Evolutionary conservation across 345 rosid species (phyloP), one percentile per base, ranked within the genome.

Genomic region (Abelmoschus esculentus): DNA sequence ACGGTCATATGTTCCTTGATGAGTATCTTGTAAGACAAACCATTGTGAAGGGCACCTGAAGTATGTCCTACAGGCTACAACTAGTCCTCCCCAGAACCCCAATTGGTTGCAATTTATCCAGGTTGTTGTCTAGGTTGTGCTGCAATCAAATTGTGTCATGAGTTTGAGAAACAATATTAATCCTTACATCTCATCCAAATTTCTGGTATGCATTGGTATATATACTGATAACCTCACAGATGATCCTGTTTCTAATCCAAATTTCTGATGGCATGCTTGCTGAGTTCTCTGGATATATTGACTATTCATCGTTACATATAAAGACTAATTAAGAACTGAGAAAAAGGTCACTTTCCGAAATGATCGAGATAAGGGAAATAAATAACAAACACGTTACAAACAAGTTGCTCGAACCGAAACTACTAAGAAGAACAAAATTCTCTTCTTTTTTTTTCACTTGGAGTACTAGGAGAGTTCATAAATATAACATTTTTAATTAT

Each of bases 41-140:
- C 31, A 59, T 42, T 60, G 1, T 47, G 56, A 61, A 47, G 67
- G 10, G 28, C 3, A 19, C 40, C 31, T 32, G 73, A 60, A 58
- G n/a, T 42, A 9, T 57, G 42, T 42, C 65, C 71, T 52, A 52
- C 60, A 49, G 5, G 60, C 60, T 66, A 29, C 42, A n/a, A 47
- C 42, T 29, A 15, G 26, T 31, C 4, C 59, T 13, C 29, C 13
- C n/a, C 29, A 32, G 10, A 53, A 32, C 47, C 72, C 14, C 52
- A 34, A 65, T 28, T 34, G 6, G 13, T 62, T 32, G 22, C 67
- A 22, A 1, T 56, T 22, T 56, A 26, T 56, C 32, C 32, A 18
- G 10, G 1, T 56, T 52, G 32, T 56, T 22, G 15, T 62, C 67
- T 62, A 19, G 38, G 50, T 22, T 44, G 5, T 62, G 19, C 57